These are phyloP conservation scores for Amesomyces nigricolor DNA, from an alignment of 2,329 filamentous ascomycete species.

Conservation along the genomic window DNA sequence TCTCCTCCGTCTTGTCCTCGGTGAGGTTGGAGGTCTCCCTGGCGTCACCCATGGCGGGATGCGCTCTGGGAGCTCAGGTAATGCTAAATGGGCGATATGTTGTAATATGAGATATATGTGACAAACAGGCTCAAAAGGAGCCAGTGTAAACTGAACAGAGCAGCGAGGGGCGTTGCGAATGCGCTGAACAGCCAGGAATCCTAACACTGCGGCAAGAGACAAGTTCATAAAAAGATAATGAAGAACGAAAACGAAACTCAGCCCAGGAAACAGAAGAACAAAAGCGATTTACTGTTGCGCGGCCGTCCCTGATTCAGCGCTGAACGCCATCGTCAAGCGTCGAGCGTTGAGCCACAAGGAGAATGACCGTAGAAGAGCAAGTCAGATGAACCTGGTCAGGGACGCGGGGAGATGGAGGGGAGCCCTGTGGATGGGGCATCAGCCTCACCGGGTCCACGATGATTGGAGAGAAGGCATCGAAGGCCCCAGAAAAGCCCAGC, in stretches of 20 bases:
- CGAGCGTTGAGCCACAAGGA: constrained; percentile 12
- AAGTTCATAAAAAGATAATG: background rate
- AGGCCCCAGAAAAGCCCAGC: constrained; percentile 19
- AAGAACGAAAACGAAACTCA: background rate
- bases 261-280: constrained; percentile 12
- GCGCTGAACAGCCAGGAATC: background rate
- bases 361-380: constrained; percentile 27
- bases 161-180: background rate
- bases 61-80: background rate
- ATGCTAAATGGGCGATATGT: background rate
- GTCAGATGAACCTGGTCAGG: constrained; percentile 28
- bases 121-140: background rate
- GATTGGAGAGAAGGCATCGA: constrained; percentile 23
- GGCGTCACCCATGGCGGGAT: constrained; percentile 39
- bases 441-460: constrained; percentile 31
- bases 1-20: constrained; percentile 53
- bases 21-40: constrained; percentile 31
- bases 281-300: constrained; percentile 13
- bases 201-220: background rate
- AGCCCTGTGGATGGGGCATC: constrained; percentile 40
- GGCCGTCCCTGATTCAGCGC: constrained; percentile 13
- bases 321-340: constrained; percentile 20
- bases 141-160: background rate
- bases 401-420: constrained; percentile 18
- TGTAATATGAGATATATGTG: background rate